Conservation (phyloP, 2,329 filamentous ascomycete genomes). For the Ascochyta koolunga region DNA sequence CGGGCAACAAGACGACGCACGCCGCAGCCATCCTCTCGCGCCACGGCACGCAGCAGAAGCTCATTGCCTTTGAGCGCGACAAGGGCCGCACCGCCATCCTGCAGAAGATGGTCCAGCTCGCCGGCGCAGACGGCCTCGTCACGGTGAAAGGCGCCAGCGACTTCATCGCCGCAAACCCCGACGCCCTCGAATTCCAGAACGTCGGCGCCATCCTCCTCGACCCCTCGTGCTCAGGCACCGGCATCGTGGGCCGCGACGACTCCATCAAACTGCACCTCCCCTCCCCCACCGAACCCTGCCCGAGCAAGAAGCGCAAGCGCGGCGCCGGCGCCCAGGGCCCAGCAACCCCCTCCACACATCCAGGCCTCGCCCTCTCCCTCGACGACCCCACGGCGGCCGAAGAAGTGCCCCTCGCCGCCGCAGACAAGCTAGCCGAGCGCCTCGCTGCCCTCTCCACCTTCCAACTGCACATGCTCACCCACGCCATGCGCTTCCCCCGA, state of each 20-base stretch:
- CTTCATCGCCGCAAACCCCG: slow-evolving; percentile 77
- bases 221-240: slow-evolving; percentile 93
- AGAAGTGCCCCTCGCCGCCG: slow-evolving; percentile 45
- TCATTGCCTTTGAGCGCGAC: slow-evolving; percentile 85
- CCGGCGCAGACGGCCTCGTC: slow-evolving; percentile 72
- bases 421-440: slow-evolving; percentile 54
- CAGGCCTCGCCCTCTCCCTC: slow-evolving; percentile 31
- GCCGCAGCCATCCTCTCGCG: slow-evolving; percentile 73
- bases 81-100: slow-evolving; percentile 73
- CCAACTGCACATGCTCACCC: slow-evolving; percentile 79
- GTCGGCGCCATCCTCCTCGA: slow-evolving; percentile 87
- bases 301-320: slow-evolving; percentile 44
- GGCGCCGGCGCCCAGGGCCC: slow-evolving; percentile 7
- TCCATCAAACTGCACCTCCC: slow-evolving; percentile 67
- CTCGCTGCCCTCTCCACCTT: slow-evolving; percentile 78
- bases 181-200: slow-evolving; percentile 64
- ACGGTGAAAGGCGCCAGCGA: slow-evolving; percentile 76
- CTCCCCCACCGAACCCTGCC: slow-evolving; percentile 5
- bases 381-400: slow-evolving; percentile 45
- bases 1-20: slow-evolving; percentile 97
- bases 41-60: slow-evolving; percentile 51
- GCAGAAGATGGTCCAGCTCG: slow-evolving; percentile 80
- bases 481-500: slow-evolving; percentile 81
- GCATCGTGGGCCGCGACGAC: slow-evolving; percentile 90
- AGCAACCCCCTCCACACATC: slow-evolving; percentile 5